Evolutionary conservation across 441 rosid species (phyloP).

Genomic region (Adansonia rubrostipa): DNA sequence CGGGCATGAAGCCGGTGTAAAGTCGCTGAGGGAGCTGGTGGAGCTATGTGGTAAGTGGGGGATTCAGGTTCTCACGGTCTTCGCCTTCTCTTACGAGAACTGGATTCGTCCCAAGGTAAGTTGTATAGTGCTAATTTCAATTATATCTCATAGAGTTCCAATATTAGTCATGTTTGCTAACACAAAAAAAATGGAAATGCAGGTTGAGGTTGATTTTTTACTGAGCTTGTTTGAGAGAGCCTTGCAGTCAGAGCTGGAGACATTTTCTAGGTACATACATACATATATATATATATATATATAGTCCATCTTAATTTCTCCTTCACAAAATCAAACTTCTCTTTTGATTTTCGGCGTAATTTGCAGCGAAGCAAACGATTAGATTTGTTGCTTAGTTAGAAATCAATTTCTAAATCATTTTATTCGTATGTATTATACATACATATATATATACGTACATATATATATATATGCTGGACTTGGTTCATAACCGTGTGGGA

Average conservation of each 20-base stretch:
- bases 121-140: neutral
- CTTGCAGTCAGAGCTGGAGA: conserved; percentile 44
- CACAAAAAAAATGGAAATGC: conserved; percentile 14
- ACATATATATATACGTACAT: too few species aligned
- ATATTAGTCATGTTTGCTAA: too few species aligned
- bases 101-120: conserved; percentile 64
- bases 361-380: too few species aligned
- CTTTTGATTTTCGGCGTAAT: neutral
- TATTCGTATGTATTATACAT: too few species aligned
- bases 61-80: conserved; percentile 62
- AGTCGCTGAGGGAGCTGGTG: conserved; percentile 54
- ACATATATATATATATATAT: too few species aligned
- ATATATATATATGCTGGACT: too few species aligned
- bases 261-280: conserved; percentile 44
- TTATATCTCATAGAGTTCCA: neutral
- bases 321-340: neutral
- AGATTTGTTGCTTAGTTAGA: neutral
- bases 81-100: conserved; percentile 68
- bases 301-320: too few species aligned
- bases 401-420: too few species aligned
- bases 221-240: conserved; percentile 57
- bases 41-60: conserved; percentile 54
- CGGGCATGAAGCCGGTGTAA: conserved; percentile 66
- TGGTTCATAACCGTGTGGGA: too few species aligned
- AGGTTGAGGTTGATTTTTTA: conserved; percentile 66